A percentile compares a stretch with the other conserved stretches of the same genome.
phyloP scores from a whole-genome alignment of 768 basidiomycete genomes.

The Lanmaoa rubissima region DNA sequence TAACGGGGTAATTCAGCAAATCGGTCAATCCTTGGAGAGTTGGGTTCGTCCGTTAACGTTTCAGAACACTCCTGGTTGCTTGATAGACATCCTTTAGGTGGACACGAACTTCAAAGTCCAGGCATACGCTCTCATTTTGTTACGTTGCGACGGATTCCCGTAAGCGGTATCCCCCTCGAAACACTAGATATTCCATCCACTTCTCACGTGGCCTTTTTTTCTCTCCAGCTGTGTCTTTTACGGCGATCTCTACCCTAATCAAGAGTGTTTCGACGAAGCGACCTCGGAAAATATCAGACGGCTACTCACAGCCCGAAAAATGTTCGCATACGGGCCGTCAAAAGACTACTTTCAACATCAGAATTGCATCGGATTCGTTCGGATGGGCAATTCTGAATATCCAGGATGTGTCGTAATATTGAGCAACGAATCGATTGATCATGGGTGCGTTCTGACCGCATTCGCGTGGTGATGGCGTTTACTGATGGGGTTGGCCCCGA shows the following conservation, averaged over 20 bases:
- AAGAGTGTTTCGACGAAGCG: constrained; percentile 58
- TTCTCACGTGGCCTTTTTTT: background rate
- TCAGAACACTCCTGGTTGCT: background rate
- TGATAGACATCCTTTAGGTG: constrained; percentile 46
- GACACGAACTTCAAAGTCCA: constrained; percentile 70
- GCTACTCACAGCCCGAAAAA: constrained; percentile 61
- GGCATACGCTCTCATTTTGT: constrained; percentile 77
- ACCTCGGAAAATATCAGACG: constrained; percentile 49
- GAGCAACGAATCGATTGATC: constrained; percentile 48
- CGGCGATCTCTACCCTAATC: constrained; percentile 75
- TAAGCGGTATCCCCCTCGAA: constrained; percentile 38
- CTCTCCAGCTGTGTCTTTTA: constrained; percentile 77
- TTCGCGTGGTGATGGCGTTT: background rate
- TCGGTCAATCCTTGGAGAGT: constrained; percentile 77
- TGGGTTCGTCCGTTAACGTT: constrained; percentile 52
- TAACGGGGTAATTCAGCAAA: constrained; percentile 40
- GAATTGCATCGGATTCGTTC: constrained; percentile 77
- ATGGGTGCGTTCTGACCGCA: constrained; percentile 13
- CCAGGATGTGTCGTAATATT: constrained; percentile 70
- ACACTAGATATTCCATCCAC: background rate
- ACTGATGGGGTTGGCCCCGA: background rate
- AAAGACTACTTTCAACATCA: constrained; percentile 56
- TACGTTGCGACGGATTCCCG: constrained; percentile 72
- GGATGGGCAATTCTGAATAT: constrained; percentile 54
- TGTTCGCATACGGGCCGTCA: constrained; percentile 62